Percentiles rank a stretch among this genome's conserved stretches.
Evolutionary conservation across 2,329 filamentous ascomycete genomes (phyloP).

Genomic region (Cyphellophora europaea): DNA sequence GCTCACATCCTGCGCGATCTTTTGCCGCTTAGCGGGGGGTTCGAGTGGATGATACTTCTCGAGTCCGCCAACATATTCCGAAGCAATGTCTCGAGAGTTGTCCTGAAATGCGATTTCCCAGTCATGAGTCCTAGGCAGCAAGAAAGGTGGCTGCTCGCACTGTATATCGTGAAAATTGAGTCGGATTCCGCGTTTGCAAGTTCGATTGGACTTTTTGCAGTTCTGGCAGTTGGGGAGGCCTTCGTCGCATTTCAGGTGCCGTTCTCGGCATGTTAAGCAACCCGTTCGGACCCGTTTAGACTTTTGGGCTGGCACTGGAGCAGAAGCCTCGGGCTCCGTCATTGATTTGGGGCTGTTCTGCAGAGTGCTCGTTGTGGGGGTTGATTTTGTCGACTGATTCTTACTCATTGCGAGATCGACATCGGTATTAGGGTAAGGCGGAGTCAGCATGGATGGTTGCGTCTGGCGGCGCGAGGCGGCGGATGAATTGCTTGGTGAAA

Average conservation of each 20-base stretch:
- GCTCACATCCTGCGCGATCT: slow-evolving; percentile 15
- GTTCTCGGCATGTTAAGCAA: slow-evolving; percentile 79
- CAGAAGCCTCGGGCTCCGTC: slow-evolving; percentile 11
- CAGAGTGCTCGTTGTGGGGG: slow-evolving; percentile 12
- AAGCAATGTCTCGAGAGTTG: slow-evolving; percentile 82
- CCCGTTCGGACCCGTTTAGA: slow-evolving; percentile 84
- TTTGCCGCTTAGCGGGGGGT: slow-evolving; percentile 24
- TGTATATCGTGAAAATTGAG: slow-evolving; percentile 87
- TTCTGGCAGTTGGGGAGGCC: slow-evolving; percentile 59
- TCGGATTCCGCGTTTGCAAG: slow-evolving; percentile 76
- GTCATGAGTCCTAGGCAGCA: slow-evolving; percentile 50
- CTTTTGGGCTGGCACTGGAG: slow-evolving; percentile 39
- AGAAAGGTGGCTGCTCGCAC: slow-evolving; percentile 53
- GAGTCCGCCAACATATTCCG: slow-evolving; percentile 74
- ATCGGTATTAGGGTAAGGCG: slow-evolving; percentile 15
- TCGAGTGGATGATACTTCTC: slow-evolving; percentile 58
- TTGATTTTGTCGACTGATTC: slow-evolving; percentile 15
- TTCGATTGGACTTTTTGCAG: slow-evolving; percentile 76
- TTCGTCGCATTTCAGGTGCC: slow-evolving; percentile 88
- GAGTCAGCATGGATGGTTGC: slow-evolving; percentile 10
- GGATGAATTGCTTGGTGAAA: not conserved
- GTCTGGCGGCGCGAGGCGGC: not conserved
- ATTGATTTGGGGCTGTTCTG: slow-evolving; percentile 16
- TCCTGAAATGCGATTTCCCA: slow-evolving; percentile 74
- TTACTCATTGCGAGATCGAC: slow-evolving; percentile 10